Evolutionary conservation across 2,329 filamentous ascomycete species (phyloP), one percentile per base, ranked within the genome.

Genomic region (Dothideomycetes sp.): DNA sequence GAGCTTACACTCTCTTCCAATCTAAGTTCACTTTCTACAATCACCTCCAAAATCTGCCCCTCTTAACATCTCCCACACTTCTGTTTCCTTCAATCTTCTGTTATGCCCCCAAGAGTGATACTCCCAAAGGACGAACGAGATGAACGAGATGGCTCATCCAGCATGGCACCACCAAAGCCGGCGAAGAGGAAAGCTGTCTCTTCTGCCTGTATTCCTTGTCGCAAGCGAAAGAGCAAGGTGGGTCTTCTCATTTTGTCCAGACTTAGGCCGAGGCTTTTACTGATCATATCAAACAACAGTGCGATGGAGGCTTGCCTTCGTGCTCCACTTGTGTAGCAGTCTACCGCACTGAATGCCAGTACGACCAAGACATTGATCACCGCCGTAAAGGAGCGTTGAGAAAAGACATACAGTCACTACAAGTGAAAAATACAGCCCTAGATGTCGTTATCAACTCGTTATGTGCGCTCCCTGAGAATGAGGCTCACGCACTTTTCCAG

Each of bases 281-380:
- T 40, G 31, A 34, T 18, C 19, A 15, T 5, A 16, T 12, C 28
- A 22, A 10, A 19, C 25, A 19, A 29, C 47, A 72, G 68, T 73
- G 70, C 51, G 69, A 73, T 53, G 68, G 69, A 24, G 56, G 59
- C 22, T 54, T 61, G 10, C 69, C 69, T 23, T 53, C 63, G 5
- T 73, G 70, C 53, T 67, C 67, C 16, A 70, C 69, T 9, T 73
- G 70, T 48, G 61, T 58, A 7, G 65, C 67, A 15, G 68, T 73
- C 8, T 73, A 72, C 52, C 59, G 63, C 38, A 70, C 67, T 9
- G 59, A 67, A 29, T 73, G 70, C 53, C 54, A 49, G 46, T 73
- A 72, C 53, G 69, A 71, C 48, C 57, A 59, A 15, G 67, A 70
- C 45, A 65, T 60, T 47, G 68, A 71, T 47, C 64, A 62, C 46